Base-by-base conservation (phyloP, 1,284 basidiomycete genomes). In the Apiotrichum veenhuisii region DNA sequence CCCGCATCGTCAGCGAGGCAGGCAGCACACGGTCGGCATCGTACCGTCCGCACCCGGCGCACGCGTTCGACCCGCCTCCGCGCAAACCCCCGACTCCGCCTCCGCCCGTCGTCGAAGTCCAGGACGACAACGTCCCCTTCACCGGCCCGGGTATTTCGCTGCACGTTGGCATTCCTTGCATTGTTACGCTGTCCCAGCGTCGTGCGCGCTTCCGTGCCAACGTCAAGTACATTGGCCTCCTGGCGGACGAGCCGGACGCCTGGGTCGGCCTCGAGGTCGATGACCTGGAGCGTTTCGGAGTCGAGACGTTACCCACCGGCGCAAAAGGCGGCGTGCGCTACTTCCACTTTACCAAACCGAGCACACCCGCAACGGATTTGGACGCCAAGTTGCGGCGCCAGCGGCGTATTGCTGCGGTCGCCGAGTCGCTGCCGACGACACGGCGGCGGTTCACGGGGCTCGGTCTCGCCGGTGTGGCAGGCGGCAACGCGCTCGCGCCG, bases 231-330 rank as follows among this genome's bases (percentile, higher is more conserved):
- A 89, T 95, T 51, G 92, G 91, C 3, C 85, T 88, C 65, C 83
- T 94, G 5, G 81, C 83, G 52, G 89, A 88, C 47, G 87, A 60
- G 20, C 36, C 71, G 7, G 92, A 91, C 0, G 85, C 87, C 0
- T 96, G 91, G 91, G 88, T 96, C 5, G 93, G 92, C 5, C 86
- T 96, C 5, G 92, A 96, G 73, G 87, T 93, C 17, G 87, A 88
- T 0, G 80, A 88, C 56, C 75, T 81, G 65, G 83, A 85, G 7
- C 57, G 66, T 26, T 59, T 68, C 14, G 68, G 62, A 26, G 50
- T 72, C 40, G 52, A 59, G 18, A 71, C 71, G 3, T 47, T 71
- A 0, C 57, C 63, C 3, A 43, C 53, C 1, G 71, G 71, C 15
- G 54, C 54, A 3, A 49, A 55, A 37, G 62, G 55, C 42, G 71